Conservation (phyloP, 768 basidiomycete species). For the Tricholomella constricta region DNA sequence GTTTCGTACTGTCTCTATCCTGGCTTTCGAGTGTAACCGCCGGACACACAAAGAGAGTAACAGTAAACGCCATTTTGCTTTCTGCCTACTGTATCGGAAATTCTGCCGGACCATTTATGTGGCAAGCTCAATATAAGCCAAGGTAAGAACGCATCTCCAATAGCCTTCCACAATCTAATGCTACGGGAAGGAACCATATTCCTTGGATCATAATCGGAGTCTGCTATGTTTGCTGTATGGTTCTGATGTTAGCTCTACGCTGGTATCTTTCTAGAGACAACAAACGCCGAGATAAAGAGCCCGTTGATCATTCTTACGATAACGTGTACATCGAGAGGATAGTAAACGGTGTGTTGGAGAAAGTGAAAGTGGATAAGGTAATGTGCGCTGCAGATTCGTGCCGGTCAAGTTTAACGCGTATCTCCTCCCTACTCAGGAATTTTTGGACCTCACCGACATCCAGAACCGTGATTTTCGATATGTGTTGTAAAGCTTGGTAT, state of each 20-base stretch:
- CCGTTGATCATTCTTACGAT: slow-evolving; percentile 53
- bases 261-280: slow-evolving; percentile 61
- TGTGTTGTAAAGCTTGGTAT: slow-evolving; percentile 62
- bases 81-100: slow-evolving; percentile 69
- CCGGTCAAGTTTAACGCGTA: background rate
- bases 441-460: slow-evolving; percentile 70
- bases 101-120: slow-evolving; percentile 76
- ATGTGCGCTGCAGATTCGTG: slow-evolving; percentile 8
- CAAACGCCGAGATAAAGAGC: slow-evolving; percentile 59
- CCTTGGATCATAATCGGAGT: slow-evolving; percentile 79
- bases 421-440: slow-evolving; percentile 54
- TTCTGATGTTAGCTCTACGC: slow-evolving; percentile 50
- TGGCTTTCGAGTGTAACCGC: slow-evolving; percentile 70
- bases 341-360: slow-evolving; percentile 53
- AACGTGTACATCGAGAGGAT: slow-evolving; percentile 60
- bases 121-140: slow-evolving; percentile 67
- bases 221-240: slow-evolving; percentile 58
- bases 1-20: slow-evolving; percentile 59
- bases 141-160: slow-evolving; percentile 38
- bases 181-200: slow-evolving; percentile 55
- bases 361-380: slow-evolving; percentile 70
- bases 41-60: slow-evolving; percentile 73
- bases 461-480: slow-evolving; percentile 78
- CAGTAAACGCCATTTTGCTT: slow-evolving; percentile 73
- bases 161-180: background rate